Evolutionary conservation across 192 early-diverging fungal genomes (phyloP).

Genomic region (Coemansia guatemalensis): DNA sequence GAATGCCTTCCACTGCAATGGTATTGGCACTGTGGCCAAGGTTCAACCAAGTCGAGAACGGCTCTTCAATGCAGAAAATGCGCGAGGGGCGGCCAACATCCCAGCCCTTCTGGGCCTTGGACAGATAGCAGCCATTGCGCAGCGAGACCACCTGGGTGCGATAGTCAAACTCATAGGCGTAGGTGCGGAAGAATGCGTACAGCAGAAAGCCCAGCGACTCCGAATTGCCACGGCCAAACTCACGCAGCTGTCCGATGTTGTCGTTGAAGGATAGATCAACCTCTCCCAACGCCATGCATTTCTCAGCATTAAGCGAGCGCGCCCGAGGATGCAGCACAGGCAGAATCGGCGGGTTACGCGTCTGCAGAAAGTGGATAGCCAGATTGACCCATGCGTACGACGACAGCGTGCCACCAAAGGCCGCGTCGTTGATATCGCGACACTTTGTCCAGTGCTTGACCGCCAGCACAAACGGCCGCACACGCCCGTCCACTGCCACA

Average conservation of each 20-base stretch:
- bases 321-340: conserved; percentile 72
- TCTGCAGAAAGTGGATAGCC: conserved; percentile 91
- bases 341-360: conserved; percentile 83
- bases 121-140: conserved; percentile 73
- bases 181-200: conserved; percentile 82
- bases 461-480: conserved; percentile 88
- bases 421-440: conserved; percentile 86
- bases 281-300: conserved; percentile 22
- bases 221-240: conserved; percentile 67
- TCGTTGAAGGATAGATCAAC: conserved; percentile 77
- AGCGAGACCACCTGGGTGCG: conserved; percentile 77
- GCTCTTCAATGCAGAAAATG: conserved; percentile 91
- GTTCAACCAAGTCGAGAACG: conserved; percentile 84
- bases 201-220: conserved; percentile 79
- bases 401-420: conserved; percentile 90
- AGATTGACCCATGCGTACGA: conserved; percentile 96
- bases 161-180: conserved; percentile 85
- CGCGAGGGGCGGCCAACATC: conserved; percentile 62
- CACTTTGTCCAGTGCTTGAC: conserved; percentile 92
- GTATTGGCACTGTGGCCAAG: conserved; percentile 89
- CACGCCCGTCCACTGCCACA: conserved; percentile 82
- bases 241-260: conserved; percentile 63
- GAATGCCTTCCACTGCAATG: conserved; percentile 71
- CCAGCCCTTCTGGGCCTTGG: conserved; percentile 87
- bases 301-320: conserved; percentile 19